Conservation (phyloP, 2,329 filamentous ascomycete genomes). For the Microsporum canis region DNA sequence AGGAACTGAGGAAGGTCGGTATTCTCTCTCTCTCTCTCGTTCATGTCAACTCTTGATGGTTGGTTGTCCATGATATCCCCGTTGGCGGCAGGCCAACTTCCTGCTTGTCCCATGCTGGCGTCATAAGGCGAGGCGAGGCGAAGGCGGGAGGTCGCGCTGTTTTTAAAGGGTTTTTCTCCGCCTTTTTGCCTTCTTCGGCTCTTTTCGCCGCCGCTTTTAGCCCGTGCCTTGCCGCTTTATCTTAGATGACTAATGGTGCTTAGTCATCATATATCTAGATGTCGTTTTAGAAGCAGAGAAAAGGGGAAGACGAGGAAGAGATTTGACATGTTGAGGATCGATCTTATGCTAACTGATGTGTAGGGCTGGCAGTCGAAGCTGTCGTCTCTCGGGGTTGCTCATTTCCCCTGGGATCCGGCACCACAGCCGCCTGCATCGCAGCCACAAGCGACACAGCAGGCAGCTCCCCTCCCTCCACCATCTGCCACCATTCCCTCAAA, state of each 20-base stretch:
- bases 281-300: not conserved
- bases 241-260: conserved; percentile 8
- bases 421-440: conserved; percentile 46
- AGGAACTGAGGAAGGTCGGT: conserved; percentile 78
- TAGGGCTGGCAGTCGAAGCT: conserved; percentile 94
- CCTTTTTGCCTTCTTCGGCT: conserved; percentile 18
- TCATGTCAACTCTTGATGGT: not conserved
- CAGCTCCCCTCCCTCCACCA: conserved; percentile 29
- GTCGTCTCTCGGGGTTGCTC: conserved; percentile 68
- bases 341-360: conserved; percentile 6
- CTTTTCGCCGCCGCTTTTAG: conserved; percentile 27
- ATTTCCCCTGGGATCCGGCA: conserved; percentile 91
- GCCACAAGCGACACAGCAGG: conserved; percentile 19
- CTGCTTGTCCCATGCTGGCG: conserved; percentile 16
- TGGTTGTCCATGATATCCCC: not conserved
- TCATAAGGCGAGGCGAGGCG: conserved; percentile 36
- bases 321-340: not conserved
- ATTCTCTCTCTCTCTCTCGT: not conserved
- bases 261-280: conserved; percentile 1
- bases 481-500: conserved; percentile 35
- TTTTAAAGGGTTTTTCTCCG: conserved; percentile 23
- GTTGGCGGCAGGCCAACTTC: not conserved
- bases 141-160: conserved; percentile 27
- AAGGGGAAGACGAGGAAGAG: not conserved
- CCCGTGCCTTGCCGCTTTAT: conserved; percentile 14